Base-by-base conservation (phyloP, 2,329 filamentous ascomycete species). In the Venturia asperata region DNA sequence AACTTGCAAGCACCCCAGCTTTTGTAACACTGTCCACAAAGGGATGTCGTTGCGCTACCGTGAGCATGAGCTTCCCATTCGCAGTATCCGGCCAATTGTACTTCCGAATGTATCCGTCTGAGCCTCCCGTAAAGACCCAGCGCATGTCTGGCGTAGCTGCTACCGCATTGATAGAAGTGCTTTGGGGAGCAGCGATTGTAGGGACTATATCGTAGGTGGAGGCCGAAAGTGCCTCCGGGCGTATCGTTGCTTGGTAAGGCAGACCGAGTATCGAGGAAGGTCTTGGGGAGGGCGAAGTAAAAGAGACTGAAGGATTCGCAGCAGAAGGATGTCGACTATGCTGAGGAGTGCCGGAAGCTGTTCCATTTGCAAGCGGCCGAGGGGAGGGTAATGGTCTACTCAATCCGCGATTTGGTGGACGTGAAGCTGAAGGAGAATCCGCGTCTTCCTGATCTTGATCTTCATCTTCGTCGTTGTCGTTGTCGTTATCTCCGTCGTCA, bases 11-110 rank as follows among this genome's bases (percentile, higher is more conserved):
- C 6, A 96, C 90, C 1, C 92, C 94, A 1, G 93, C 92, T 76
- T 99, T 99, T 65, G 91, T 91, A 55, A 99, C 94, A 71, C 91
- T 96, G 74, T 99, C 94, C 49, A 99, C 94, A 71, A 97, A 99
- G 0, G 94, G 94, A 74, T 99, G 94, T 61, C 90, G 84, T 78
- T 99, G 94, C 41, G 94, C 94, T 6, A 99, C 94, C 0, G 94
- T 99, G 71, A 99, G 80, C 67, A 93, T 87, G 42, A 94, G 85
- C 77, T 96, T 97, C 68, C 92, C 92, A 74, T 99, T 99, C 70
- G 95, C 92, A 5, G 94, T 97, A 43, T 92, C 91, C 3, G 90
- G 87, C 75, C 94, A 96, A 74, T 99, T 95, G 77, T 95, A 97
- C 76, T 97, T 97, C 66, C 94, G 86, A 68, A 99, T 93, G 73